phyloP scores from a whole-genome alignment of 2,329 filamentous ascomycete species.

The Gyromitra esculenta region DNA sequence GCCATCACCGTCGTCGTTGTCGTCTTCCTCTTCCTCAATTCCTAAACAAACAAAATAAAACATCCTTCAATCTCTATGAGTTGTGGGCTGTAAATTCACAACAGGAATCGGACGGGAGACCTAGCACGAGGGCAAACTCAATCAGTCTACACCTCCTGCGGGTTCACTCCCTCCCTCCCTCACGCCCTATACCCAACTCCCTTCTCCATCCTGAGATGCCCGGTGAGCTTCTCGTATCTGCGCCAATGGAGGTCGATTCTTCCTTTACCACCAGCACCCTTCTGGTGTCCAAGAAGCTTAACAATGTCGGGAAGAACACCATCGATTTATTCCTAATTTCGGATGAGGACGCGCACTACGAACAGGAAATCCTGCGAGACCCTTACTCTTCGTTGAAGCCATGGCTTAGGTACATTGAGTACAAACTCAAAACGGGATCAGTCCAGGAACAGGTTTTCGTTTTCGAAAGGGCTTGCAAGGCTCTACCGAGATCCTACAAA shows the following conservation, averaged over 20 bases:
- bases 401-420: conserved; percentile 93
- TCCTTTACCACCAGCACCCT: conserved; percentile 38
- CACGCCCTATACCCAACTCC: conserved; percentile 19
- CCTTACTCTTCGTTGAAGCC: conserved; percentile 81
- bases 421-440: conserved; percentile 87
- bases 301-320: conserved; percentile 40
- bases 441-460: conserved; percentile 84
- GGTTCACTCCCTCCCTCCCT: conserved; percentile 18
- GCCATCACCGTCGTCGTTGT: not conserved
- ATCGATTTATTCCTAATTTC: conserved; percentile 62
- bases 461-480: conserved; percentile 88
- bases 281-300: conserved; percentile 37
- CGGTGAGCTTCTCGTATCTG: conserved; percentile 62
- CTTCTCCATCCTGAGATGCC: conserved; percentile 59
- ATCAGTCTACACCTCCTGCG: conserved; percentile 32
- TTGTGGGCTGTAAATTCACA: conserved; percentile 34
- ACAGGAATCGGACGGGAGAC: conserved; percentile 38
- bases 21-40: not conserved
- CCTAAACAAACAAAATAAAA: conserved; percentile 1
- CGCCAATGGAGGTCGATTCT: conserved; percentile 56
- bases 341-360: conserved; percentile 92
- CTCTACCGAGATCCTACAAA: conserved; percentile 95
- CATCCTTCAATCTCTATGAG: conserved; percentile 30
- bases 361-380: conserved; percentile 91
- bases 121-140: conserved; percentile 36